Conservation (phyloP, 2,329 filamentous ascomycete genomes). For the Ophiocordyceps australis region DNA sequence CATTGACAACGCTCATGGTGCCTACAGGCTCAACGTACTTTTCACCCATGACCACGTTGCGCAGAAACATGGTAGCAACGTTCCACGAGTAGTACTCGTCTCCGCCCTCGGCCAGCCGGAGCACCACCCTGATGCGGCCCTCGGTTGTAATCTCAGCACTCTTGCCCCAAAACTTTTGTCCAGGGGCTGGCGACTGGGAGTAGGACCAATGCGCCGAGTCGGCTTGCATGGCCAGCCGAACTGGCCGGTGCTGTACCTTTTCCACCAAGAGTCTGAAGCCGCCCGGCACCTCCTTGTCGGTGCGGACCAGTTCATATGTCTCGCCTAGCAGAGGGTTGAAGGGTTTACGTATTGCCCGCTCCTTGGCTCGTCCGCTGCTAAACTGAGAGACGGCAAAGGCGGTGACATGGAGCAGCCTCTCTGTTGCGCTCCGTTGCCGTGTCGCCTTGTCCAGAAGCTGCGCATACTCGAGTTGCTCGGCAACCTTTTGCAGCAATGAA, state of each 20-base stretch:
- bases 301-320: conserved; percentile 80
- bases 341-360: conserved; percentile 84
- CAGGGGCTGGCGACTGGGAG: conserved; percentile 69
- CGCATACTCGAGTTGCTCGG: conserved; percentile 85
- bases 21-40: conserved; percentile 95
- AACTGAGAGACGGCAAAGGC: conserved; percentile 85
- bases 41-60: conserved; percentile 94
- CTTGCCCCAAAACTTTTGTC: conserved; percentile 98
- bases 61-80: conserved; percentile 73
- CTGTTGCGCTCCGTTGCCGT: conserved; percentile 35
- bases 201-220: conserved; percentile 77
- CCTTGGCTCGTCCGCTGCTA: conserved; percentile 65
- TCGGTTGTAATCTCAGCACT: conserved; percentile 88
- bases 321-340: conserved; percentile 96
- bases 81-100: conserved; percentile 83
- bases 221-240: conserved; percentile 84
- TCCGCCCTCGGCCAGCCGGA: conserved; percentile 45
- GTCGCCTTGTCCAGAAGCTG: conserved; percentile 63
- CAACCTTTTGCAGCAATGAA: conserved; percentile 71
- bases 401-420: conserved; percentile 68
- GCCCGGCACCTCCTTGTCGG: conserved; percentile 51
- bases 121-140: conserved; percentile 60
- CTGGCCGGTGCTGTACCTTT: conserved; percentile 84
- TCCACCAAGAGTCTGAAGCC: conserved; percentile 88
- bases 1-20: conserved; percentile 71